Evolutionary conservation across 352 stramenopile species (phyloP).

Genomic region (Porosira glacialis): DNA sequence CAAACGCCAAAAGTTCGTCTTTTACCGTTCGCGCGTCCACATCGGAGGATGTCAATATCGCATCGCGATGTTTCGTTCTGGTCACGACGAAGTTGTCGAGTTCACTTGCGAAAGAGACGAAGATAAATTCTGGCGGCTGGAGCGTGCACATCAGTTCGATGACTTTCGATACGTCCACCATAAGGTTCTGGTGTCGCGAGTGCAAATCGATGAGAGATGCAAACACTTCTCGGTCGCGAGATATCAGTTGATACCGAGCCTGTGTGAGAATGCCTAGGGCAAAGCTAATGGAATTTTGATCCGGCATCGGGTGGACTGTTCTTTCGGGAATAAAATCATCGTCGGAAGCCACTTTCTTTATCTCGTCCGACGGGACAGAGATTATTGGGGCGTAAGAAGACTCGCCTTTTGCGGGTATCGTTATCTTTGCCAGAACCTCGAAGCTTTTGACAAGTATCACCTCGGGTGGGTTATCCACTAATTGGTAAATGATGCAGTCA

Average conservation of each 20-base stretch:
- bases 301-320: too few relatives aligned
- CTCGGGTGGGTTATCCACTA: too few relatives aligned
- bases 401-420: too few relatives aligned
- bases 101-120: constrained; percentile 76
- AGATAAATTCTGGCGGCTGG: constrained; percentile 79
- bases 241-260: constrained; percentile 44
- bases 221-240: constrained; percentile 75
- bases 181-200: constrained; percentile 61
- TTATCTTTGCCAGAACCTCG: too few relatives aligned
- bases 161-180: constrained; percentile 70
- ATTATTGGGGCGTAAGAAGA: too few relatives aligned
- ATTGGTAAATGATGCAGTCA: too few relatives aligned
- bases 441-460: too few relatives aligned
- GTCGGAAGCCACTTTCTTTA: too few relatives aligned
- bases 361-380: too few relatives aligned
- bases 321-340: too few relatives aligned
- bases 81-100: constrained; percentile 66
- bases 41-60: constrained; percentile 29
- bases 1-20: constrained; percentile 40
- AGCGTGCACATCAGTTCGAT: constrained; percentile 76
- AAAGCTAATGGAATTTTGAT: too few relatives aligned
- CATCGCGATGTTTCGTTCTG: constrained; percentile 33
- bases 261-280: too few relatives aligned
- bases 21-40: constrained; percentile 37
- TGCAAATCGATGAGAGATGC: constrained; percentile 74